These are phyloP conservation scores for Aspergillus egyptiacus DNA, from an alignment of 495 filamentous ascomycete genomes.

Conservation along the genomic window DNA sequence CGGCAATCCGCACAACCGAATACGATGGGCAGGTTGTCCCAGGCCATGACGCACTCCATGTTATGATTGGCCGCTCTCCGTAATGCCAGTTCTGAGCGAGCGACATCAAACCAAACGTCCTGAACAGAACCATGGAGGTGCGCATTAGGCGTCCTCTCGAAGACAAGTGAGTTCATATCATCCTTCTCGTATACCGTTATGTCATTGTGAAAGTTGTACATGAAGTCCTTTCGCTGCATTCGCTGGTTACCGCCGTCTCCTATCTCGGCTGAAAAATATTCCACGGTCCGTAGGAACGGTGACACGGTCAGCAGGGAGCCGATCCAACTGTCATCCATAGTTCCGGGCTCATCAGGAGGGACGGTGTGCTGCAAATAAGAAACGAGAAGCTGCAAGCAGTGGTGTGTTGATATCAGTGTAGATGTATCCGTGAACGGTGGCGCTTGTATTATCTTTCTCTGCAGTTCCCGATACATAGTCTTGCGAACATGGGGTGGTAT, in stretches of 20 bases:
- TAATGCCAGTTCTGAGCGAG: constrained; percentile 26
- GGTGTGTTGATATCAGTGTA: constrained; percentile 40
- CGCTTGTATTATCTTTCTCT: constrained; percentile 35
- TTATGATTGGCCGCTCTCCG: constrained; percentile 30
- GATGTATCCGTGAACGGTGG: constrained; percentile 42
- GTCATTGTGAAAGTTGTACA: constrained; percentile 42
- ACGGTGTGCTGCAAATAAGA: constrained; percentile 37
- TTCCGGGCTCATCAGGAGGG: constrained; percentile 24
- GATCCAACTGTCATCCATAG: constrained; percentile 40
- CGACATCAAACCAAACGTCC: constrained; percentile 43
- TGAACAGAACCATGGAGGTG: constrained; percentile 32
- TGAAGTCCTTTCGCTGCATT: constrained; percentile 41
- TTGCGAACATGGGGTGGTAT: constrained; percentile 31
- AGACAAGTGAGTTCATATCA: constrained; percentile 37
- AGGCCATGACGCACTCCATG: constrained; percentile 28
- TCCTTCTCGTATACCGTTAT: constrained; percentile 33
- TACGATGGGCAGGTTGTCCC: constrained; percentile 32
- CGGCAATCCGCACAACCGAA: constrained; percentile 35
- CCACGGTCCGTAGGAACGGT: constrained; percentile 37
- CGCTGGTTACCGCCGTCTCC: constrained; percentile 40
- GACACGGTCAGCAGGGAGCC: constrained; percentile 38
- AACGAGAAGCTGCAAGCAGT: constrained; percentile 41
- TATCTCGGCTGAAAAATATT: constrained; percentile 45
- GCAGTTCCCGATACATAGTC: constrained; percentile 35
- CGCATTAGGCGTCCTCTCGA: constrained; percentile 26